Evolutionary conservation across 768 basidiomycete species (phyloP), one percentile per base, ranked within the genome.

Genomic region (Kwoniella botswanensis): DNA sequence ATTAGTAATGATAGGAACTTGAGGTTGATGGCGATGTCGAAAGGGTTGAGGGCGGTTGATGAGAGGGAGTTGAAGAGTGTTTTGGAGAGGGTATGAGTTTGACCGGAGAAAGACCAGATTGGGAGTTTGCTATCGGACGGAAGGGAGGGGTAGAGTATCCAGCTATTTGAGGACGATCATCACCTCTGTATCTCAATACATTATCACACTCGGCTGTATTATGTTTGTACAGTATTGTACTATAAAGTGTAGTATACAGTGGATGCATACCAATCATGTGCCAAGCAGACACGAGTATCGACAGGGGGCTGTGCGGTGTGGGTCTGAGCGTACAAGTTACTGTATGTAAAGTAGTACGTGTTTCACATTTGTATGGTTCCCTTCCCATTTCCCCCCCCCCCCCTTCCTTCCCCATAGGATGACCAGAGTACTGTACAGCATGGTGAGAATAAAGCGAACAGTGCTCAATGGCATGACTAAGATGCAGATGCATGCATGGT

Each of bases 1-100:
- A 86, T 98, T 43, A 95, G 90, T 77, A 88, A 96, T 72, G 96
- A 99, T 85, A 90, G 96, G 22, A 98, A 97, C 85, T 84, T 98
- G 74, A 92, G 95, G 17, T 86, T 98, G 72, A 96, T 95, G 82
- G 93, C 95, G 17, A 89, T 93, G 18, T 90, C 93, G 13, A 87
- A 93, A 76, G 91, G 94, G 71, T 86, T 98, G 43, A 88, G 91
- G 62, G 93, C 92, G 44, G 92, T 92, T 10, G 90, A 89, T 81
- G 93, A 97, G 84, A 91, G 89, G 78, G 95, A 95, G 73, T 86
- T 98, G 73, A 92, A 90, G 3, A 82, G 86, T 57, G 87, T 96
- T 67, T 86, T 96, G 65, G 63, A 60, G 13, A 50, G 29, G 57
- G 43, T 53, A 6, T 71, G 55, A 56, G 35, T 18, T 65, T 12